Percentiles rank a stretch among this genome's conserved stretches.
These are phyloP conservation scores for Saksenaea vasiformis DNA, from an alignment of 371 early-diverging fungal species.

Conservation along the genomic window DNA sequence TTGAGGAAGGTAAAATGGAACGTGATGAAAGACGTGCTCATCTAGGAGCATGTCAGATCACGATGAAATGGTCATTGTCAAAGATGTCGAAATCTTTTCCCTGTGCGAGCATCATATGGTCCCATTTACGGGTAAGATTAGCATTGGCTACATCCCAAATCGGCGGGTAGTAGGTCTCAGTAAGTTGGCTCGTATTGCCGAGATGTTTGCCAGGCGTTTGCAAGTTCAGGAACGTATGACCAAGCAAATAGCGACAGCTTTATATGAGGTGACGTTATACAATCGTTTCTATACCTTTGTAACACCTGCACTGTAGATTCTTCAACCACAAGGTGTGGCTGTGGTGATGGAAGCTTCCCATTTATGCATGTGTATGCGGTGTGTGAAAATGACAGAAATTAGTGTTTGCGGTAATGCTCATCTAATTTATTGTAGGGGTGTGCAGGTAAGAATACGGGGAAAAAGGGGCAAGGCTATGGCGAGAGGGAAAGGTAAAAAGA, in stretches of 20 bases:
- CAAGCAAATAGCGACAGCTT: constrained; percentile 89
- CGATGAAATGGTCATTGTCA: constrained; percentile 97
- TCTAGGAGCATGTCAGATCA: constrained; percentile 62
- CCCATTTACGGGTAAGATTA: constrained; percentile 93
- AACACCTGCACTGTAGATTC: constrained; percentile 60
- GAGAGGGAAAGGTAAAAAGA: neutral
- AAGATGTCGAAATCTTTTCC: constrained; percentile 89
- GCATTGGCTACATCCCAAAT: constrained; percentile 94
- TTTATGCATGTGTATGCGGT: constrained; percentile 33
- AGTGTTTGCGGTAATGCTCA: neutral
- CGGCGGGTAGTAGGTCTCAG: constrained; percentile 90
- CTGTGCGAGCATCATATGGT: constrained; percentile 98
- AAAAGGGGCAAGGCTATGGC: no score
- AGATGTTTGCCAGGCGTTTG: constrained; percentile 88
- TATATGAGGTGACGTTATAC: constrained; percentile 23
- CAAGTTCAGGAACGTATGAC: constrained; percentile 97
- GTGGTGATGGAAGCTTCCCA: constrained; percentile 94
- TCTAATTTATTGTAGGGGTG: constrained; percentile 26
- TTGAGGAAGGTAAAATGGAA: constrained; percentile 79
- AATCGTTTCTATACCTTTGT: neutral
- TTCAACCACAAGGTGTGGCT: constrained; percentile 94
- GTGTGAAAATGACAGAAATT: neutral
- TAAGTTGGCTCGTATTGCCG: constrained; percentile 95
- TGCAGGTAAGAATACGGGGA: constrained; percentile 29
- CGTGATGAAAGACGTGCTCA: constrained; percentile 18